Evolutionary conservation across 768 basidiomycete genomes (phyloP), one percentile per base, ranked within the genome.

Genomic region (Gautieria morchelliformis): DNA sequence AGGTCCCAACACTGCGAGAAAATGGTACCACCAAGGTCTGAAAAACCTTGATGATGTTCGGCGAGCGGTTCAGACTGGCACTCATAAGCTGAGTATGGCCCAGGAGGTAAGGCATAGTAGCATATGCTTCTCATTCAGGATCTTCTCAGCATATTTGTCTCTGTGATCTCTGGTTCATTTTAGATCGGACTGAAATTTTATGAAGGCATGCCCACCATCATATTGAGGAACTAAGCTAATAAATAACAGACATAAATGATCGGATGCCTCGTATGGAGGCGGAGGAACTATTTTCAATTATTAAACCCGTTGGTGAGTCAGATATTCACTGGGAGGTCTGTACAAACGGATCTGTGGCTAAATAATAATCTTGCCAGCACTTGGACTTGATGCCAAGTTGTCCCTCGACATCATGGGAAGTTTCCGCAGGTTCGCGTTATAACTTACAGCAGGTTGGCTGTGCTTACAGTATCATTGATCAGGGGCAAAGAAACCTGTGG

Each of bases 391-490:
- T 64, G 71, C 79, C 5, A 78, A 80, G 53, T 65, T 94, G 24
- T 83, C 80, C 64, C 70, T 96, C 10, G 84, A 93, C 51, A 85
- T 94, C 49, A 94, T 95, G 93, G 94, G 93, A 1, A 92, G 89
- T 61, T 97, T 85, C 67, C 73, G 93, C 63, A 77, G 89, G 87
- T 81, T 61, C 51, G 64, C 60, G 19, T 44, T 51, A 6, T 59
- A 42, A 8, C 22, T 42, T n/a, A 50, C 57, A 19, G 32, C 22
- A 14, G 20, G 20, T 37, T 27, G 35, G 32, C 12, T 32, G 6
- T 24, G 51, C 17, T 37, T 54, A 51, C 46, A 19, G 14, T 58
- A 58, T 42, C 46, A 41, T 46, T 5, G 30, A n/a, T n/a, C 41
- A 89, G 92, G 58, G 90, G 92, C 5, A 87, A 88, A 67, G 71